phyloP scores from a whole-genome alignment of 805 yeast genomes.

The Yarrowia sp. region DNA sequence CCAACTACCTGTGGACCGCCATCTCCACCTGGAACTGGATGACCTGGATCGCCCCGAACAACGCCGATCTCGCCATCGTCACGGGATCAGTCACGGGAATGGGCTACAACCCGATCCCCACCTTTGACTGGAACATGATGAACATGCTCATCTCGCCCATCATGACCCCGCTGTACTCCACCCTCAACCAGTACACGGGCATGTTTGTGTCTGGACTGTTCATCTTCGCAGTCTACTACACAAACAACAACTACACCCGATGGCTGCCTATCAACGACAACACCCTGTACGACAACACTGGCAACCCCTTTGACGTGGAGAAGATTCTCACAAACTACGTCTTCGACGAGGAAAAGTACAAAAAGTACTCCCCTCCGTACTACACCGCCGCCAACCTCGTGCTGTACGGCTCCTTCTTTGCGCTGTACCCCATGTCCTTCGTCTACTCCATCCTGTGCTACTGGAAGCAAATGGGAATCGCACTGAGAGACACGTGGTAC shows the following conservation, averaged over 20 bases:
- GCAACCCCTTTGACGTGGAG: slow-evolving; percentile 57
- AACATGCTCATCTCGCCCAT: slow-evolving; percentile 38
- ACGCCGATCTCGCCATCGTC: slow-evolving; percentile 55
- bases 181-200: slow-evolving; percentile 38
- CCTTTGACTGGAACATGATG: slow-evolving; percentile 2
- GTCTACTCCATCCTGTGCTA: slow-evolving; percentile 6
- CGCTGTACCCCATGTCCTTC: slow-evolving; percentile 8
- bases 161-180: slow-evolving; percentile 41
- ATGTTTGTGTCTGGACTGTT: slow-evolving; percentile 51
- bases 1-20: slow-evolving; percentile 68
- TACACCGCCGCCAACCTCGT: slow-evolving; percentile 58
- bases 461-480: background rate
- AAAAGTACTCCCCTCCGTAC: slow-evolving; percentile 68
- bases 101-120: slow-evolving; percentile 49
- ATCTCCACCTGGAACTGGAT: slow-evolving; percentile 69
- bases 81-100: slow-evolving; percentile 54
- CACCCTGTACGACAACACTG: slow-evolving; percentile 60
- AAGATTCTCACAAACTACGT: slow-evolving; percentile 52
- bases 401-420: slow-evolving; percentile 51
- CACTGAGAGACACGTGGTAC: background rate
- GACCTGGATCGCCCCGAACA: slow-evolving; percentile 60
- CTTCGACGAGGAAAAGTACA: slow-evolving; percentile 57
- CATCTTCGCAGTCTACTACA: slow-evolving; percentile 49
- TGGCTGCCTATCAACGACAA: slow-evolving; percentile 66
- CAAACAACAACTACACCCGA: slow-evolving; percentile 53